Evolutionary conservation across 2,329 filamentous ascomycete genomes (phyloP).

Genomic region (Fusarium euwallaceae): DNA sequence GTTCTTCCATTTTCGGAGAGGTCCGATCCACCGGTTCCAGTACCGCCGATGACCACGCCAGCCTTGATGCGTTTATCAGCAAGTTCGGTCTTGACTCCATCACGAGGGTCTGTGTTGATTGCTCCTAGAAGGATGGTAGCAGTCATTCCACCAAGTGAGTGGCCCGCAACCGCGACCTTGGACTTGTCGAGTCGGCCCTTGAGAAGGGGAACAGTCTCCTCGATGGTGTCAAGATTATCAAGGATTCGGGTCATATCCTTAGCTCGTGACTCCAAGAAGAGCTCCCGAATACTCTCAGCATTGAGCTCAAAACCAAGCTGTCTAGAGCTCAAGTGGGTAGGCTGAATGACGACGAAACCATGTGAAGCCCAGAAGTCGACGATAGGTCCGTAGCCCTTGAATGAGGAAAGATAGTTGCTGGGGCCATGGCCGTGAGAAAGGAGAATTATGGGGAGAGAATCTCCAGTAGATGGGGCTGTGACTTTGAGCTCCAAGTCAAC

Average conservation of each 20-base stretch:
- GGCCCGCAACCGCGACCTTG: conserved; percentile 42
- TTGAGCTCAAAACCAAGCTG: conserved; percentile 18
- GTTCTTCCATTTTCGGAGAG: conserved; percentile 25
- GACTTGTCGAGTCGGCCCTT: conserved; percentile 41
- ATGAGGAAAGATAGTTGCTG: conserved; percentile 45
- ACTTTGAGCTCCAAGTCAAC: conserved; percentile 45
- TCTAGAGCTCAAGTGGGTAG: conserved; percentile 44
- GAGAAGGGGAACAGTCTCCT: conserved; percentile 38
- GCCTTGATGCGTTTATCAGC: conserved; percentile 43
- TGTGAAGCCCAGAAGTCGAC: conserved; percentile 46
- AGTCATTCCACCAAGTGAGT: conserved; percentile 43
- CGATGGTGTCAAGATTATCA: conserved; percentile 42
- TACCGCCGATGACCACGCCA: conserved; percentile 42
- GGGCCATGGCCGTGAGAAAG: conserved; percentile 46
- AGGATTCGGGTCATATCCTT: conserved; percentile 42
- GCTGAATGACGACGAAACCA: conserved; percentile 48
- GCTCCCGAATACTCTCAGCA: conserved; percentile 23
- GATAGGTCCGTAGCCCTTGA: conserved; percentile 43
- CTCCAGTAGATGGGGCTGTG: conserved; percentile 29
- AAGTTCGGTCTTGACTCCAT: conserved; percentile 23
- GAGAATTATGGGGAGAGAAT: conserved; percentile 41
- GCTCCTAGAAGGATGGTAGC: conserved; percentile 38
- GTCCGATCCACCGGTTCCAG: conserved; percentile 30
- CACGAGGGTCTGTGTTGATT: conserved; percentile 39
- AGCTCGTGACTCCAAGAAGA: conserved; percentile 40